These are phyloP conservation scores for Myxozyma lipomycoides DNA, from an alignment of 805 yeast species.

Conservation along the genomic window DNA sequence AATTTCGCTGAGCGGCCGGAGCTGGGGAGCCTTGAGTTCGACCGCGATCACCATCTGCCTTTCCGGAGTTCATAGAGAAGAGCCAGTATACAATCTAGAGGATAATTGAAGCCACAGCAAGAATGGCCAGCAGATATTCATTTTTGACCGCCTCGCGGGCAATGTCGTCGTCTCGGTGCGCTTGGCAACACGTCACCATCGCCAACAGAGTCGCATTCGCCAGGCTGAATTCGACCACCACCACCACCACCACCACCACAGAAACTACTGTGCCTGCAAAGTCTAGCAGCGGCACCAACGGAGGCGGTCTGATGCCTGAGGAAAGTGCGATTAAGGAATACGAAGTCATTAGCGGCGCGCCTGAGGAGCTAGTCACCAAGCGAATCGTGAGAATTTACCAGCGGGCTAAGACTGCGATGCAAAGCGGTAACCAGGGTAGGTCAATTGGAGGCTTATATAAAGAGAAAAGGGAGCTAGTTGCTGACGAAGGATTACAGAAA, in stretches of 20 bases:
- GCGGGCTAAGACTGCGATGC: conserved; percentile 78
- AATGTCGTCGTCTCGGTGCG: conserved; percentile 2
- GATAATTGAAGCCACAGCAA: background rate
- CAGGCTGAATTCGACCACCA: no score
- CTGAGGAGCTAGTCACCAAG: conserved; percentile 53
- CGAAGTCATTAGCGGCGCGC: conserved; percentile 74
- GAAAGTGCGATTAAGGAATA: conserved; percentile 38
- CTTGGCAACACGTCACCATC: no score
- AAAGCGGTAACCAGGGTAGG: conserved; percentile 51
- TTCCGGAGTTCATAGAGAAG: no score
- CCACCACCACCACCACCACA: no score
- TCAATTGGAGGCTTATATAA: background rate
- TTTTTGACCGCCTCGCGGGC: conserved; percentile 6
- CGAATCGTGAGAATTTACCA: conserved; percentile 74
- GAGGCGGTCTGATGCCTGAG: conserved; percentile 30
- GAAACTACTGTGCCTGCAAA: no score
- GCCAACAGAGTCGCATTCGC: no score
- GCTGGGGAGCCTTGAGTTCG: no score
- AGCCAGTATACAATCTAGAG: no score
- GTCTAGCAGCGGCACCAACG: no score
- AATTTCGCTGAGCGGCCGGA: no score
- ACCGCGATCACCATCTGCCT: no score
- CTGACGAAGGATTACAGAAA: conserved; percentile 24
- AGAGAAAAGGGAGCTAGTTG: background rate
- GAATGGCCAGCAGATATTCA: conserved; percentile 16